Evolutionary conservation across 83 land plant genomes (phyloP).

Genomic region (Picea abies): DNA sequence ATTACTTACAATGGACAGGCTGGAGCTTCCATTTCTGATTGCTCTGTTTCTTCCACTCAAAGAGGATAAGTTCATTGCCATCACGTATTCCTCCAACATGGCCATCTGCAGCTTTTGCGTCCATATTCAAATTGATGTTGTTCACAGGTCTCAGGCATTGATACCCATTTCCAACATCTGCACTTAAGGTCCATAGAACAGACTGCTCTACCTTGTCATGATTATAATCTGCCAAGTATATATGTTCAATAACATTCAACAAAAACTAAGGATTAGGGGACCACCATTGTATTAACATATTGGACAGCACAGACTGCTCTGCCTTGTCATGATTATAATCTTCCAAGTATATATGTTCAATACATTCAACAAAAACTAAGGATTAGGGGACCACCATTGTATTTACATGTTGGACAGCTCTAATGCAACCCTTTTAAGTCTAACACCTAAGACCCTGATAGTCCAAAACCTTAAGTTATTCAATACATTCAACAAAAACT

Average conservation of each 20-base stretch:
- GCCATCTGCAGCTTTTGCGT: background rate
- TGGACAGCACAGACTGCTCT: background rate
- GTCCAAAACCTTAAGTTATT: no score
- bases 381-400: no score
- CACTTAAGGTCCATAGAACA: background rate
- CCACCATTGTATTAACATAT: no score
- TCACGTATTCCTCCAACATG: background rate
- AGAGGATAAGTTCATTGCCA: constrained; percentile 4
- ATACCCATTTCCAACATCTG: background rate
- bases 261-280: no score
- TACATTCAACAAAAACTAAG: no score
- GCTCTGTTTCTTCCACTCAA: constrained; percentile 1
- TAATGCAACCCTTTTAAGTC: no score
- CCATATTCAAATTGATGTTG: background rate
- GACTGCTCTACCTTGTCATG: background rate
- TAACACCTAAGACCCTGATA: no score
- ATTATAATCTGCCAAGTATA: background rate
- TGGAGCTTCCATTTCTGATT: background rate
- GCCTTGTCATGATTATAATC: background rate
- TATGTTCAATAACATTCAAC: background rate
- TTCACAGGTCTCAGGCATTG: background rate
- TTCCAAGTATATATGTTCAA: no score
- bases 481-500: no score
- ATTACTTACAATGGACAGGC: background rate
- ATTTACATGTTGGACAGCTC: no score